phyloP scores from a whole-genome alignment of 148 eudicot species.

The Cornus suecica region DNA sequence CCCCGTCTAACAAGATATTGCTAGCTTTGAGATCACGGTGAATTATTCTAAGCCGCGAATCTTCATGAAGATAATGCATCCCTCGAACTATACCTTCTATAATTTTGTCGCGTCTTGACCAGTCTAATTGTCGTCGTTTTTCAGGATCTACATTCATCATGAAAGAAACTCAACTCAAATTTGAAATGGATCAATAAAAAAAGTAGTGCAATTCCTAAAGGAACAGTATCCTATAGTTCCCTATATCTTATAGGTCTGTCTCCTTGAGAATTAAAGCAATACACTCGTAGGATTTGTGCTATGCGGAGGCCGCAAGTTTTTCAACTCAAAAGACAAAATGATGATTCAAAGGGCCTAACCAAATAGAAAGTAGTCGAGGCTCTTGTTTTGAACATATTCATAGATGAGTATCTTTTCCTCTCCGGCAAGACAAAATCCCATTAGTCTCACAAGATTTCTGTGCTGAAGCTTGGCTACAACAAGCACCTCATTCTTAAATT shows the following conservation, averaged over 20 bases:
- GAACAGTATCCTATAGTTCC: too few relatives aligned
- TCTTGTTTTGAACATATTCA: slow-evolving; percentile 42
- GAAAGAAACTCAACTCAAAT: background rate
- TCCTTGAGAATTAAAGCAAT: too few relatives aligned
- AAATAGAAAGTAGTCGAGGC: slow-evolving; percentile 33
- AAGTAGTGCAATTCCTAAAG: too few relatives aligned
- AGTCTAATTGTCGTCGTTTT: slow-evolving; percentile 21
- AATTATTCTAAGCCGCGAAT: slow-evolving; percentile 25
- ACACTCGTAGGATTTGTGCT: too few relatives aligned
- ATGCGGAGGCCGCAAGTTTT: too few relatives aligned
- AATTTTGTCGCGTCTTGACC: slow-evolving; percentile 34
- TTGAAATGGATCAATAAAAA: too few relatives aligned
- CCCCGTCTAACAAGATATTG: slow-evolving; percentile 33
- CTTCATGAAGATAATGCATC: slow-evolving; percentile 30
- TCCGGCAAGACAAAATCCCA: slow-evolving; percentile 41
- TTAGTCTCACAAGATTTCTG: slow-evolving; percentile 42
- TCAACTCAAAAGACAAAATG: too few relatives aligned
- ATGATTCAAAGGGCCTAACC: slow-evolving; percentile 16
- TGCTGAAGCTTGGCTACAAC: slow-evolving; percentile 52
- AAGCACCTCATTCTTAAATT: slow-evolving; percentile 45
- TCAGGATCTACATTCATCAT: slow-evolving; percentile 15
- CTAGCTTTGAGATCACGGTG: slow-evolving; percentile 39
- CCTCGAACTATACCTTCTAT: slow-evolving; percentile 30
- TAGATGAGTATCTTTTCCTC: slow-evolving; percentile 47
- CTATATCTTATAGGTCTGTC: too few relatives aligned